phyloP scores from a whole-genome alignment of 768 basidiomycete genomes.

The Mycena venus region DNA sequence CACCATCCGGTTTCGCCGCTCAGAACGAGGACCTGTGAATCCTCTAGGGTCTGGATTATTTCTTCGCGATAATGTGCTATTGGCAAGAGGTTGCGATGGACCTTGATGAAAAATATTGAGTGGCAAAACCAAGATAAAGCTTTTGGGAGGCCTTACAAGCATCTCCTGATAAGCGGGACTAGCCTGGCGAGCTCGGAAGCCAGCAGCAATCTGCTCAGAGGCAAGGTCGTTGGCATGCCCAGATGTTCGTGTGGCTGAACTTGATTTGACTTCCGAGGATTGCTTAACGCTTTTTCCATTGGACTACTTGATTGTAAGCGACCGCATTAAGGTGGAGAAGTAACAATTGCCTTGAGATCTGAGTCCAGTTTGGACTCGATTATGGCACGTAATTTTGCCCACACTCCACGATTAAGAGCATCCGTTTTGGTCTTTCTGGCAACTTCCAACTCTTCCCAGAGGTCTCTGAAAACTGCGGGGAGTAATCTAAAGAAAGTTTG shows the following conservation, averaged over 20 bases:
- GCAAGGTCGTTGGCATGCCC: conserved; percentile 38
- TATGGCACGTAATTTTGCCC: conserved; percentile 77
- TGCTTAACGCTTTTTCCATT: conserved; percentile 41
- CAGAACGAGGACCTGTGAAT: conserved; percentile 87
- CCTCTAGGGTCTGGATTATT: conserved; percentile 78
- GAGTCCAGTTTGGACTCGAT: conserved; percentile 70
- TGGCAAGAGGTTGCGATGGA: conserved; percentile 82
- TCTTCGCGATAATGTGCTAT: conserved; percentile 86
- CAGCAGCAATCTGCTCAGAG: conserved; percentile 67
- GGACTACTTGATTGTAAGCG: conserved; percentile 23
- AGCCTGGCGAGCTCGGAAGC: conserved; percentile 72
- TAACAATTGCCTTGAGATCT: conserved; percentile 54
- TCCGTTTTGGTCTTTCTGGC: conserved; percentile 74
- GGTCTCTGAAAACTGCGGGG: conserved; percentile 86
- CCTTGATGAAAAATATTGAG: conserved; percentile 53
- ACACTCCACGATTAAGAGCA: conserved; percentile 72
- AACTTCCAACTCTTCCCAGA: conserved; percentile 92
- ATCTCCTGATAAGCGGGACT: conserved; percentile 86
- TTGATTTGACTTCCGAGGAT: conserved; percentile 23
- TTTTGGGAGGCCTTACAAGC: conserved; percentile 71
- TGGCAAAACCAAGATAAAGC: neutral
- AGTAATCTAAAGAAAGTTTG: conserved; percentile 82
- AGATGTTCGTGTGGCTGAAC: neutral
- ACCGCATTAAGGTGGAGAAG: neutral
- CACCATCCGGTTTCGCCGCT: conserved; percentile 66